These are phyloP conservation scores for Gelatoporia subvermispora DNA, from an alignment of 768 basidiomycete species.

Conservation along the genomic window DNA sequence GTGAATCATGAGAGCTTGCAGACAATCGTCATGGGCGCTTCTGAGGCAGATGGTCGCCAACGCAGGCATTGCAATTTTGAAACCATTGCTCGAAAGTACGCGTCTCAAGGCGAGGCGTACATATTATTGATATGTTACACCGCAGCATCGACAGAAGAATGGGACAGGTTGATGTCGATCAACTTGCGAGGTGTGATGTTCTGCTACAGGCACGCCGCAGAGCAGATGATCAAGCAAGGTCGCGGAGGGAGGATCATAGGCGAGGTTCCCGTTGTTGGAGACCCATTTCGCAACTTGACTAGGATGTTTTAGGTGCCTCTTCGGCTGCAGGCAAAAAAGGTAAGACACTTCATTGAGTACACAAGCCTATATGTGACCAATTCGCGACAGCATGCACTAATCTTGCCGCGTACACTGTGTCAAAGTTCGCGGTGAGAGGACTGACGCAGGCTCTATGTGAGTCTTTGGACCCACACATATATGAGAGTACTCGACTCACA, in stretches of 20 bases:
- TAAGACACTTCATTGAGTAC: too few relatives aligned
- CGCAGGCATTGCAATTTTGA: constrained; percentile 15
- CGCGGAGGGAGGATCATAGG: constrained; percentile 37
- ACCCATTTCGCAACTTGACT: too few relatives aligned
- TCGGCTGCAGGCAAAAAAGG: constrained; percentile 14
- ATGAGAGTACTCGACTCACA: neutral
- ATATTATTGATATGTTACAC: neutral
- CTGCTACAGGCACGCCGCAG: constrained; percentile 36
- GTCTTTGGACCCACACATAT: too few relatives aligned
- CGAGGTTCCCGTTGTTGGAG: neutral
- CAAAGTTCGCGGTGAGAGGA: constrained; percentile 24
- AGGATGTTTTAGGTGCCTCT: constrained; percentile 8
- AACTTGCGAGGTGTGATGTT: constrained; percentile 32
- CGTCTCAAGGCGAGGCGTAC: too few relatives aligned
- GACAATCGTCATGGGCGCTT: constrained; percentile 17
- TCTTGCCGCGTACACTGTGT: constrained; percentile 12
- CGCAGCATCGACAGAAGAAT: constrained; percentile 3
- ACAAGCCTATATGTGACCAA: neutral
- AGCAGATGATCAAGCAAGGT: constrained; percentile 37
- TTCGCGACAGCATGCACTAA: neutral
- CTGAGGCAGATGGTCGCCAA: constrained; percentile 22
- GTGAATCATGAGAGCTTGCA: neutral
- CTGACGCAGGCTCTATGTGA: constrained; percentile 18
- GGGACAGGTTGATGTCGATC: constrained; percentile 18
- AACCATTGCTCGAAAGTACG: constrained; percentile 10